A percentile compares a stretch with the other conserved stretches of the same genome.
Conservation (phyloP, 176 grass and related monocot species). For the Pontederia crassipes region DNA sequence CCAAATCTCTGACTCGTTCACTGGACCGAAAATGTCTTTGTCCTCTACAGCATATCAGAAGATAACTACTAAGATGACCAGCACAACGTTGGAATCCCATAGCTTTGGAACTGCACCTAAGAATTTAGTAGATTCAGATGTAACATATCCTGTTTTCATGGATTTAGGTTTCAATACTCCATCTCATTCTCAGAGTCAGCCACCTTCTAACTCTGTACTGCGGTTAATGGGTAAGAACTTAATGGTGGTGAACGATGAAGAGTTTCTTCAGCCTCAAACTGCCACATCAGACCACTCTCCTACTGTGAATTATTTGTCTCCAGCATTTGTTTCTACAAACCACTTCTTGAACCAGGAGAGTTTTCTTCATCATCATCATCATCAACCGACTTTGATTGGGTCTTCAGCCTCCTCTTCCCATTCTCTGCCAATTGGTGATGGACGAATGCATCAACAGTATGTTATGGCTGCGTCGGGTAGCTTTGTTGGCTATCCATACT, state of each 20-base stretch:
- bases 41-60: constrained; percentile 65
- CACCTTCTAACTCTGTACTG: constrained; percentile 62
- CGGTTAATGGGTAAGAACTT: constrained; percentile 95
- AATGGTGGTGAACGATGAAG: constrained; percentile 82
- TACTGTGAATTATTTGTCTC: constrained; percentile 31
- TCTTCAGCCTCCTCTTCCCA: constrained; percentile 39
- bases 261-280: constrained; percentile 40
- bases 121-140: constrained; percentile 22
- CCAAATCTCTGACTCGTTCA: constrained; percentile 44
- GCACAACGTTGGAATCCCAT: constrained; percentile 33
- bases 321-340: constrained; percentile 34
- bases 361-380: constrained; percentile 12
- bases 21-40: constrained; percentile 43
- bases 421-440: constrained; percentile 17
- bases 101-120: constrained; percentile 26
- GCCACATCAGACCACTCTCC: constrained; percentile 36
- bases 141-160: constrained; percentile 17
- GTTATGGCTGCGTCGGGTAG: constrained; percentile 1
- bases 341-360: constrained; percentile 1
- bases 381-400: constrained; percentile 35
- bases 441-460: constrained; percentile 25
- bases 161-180: constrained; percentile 29
- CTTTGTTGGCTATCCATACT: constrained; percentile 25
- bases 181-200: constrained; percentile 39
- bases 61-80: constrained; percentile 30